Evolutionary conservation across 768 basidiomycete species (phyloP), one percentile per base, ranked within the genome.

Genomic region (Tricholoma sp.): DNA sequence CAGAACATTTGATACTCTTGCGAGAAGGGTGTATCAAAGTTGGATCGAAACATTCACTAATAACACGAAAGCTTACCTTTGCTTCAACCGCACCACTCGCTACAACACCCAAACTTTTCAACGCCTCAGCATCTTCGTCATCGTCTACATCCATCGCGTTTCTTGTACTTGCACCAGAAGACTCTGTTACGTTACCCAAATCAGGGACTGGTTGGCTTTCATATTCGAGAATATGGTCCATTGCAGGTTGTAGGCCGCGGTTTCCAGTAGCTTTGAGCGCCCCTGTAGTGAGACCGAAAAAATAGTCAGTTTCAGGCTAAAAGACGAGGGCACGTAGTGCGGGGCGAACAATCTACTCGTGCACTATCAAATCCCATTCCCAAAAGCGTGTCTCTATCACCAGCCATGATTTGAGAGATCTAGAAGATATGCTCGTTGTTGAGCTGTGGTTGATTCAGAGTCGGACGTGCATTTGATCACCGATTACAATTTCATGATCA

Each of bases 151-250:
- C 80, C 75, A 80, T 80, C 34, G 75, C 66, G 21, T 65, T 67
- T 24, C 58, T 50, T 32, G 64, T 59, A 53, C 67, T 58, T 67
- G 61, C 32, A 59, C 57, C 53, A 0, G 73, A 57, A 19, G 74
- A 70, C 50, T 78, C 74, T 2, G 71, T 68, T 2, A 79, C 78
- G 12, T 71, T 69, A 22, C 72, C 71, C 4, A 83, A 70, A 67
- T 89, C 83, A 9, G 94, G 92, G 9, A 96, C 76, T 1, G 86
- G 77, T 57, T 92, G 76, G 5, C 83, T 82, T 52, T 90, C 86
- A 66, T 98, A 81, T 70, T 86, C 89, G 35, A 97, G 73, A 35
- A 97, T 75, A 70, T 90, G 87, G 65, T 97, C 94, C 89, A 94
- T 90, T 19, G 89, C 90, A 6, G 88, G 89, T 68, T 97, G 95